Evolutionary conservation across 176 grass and related monocot species (phyloP).

Genomic region (Oryza punctata): DNA sequence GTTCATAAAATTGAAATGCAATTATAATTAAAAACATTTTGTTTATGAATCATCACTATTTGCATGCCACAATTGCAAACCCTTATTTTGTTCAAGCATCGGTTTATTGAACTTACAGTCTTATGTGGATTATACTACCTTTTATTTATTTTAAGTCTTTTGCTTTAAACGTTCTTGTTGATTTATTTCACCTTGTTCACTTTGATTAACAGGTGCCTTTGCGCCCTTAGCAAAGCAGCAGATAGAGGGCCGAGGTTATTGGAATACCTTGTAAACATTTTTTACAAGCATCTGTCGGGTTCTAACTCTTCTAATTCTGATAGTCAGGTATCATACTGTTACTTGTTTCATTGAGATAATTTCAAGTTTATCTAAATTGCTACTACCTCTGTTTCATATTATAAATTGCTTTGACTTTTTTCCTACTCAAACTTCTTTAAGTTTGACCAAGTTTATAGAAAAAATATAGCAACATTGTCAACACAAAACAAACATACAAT

Average conservation of each 20-base stretch:
- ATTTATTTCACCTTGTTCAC: conserved; percentile 29
- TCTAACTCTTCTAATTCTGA: conserved; percentile 67
- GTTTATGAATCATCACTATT: conserved; percentile 13
- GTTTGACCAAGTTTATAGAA: too few relatives aligned
- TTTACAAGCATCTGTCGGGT: conserved; percentile 86
- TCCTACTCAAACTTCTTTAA: too few relatives aligned
- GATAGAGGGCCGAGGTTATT: conserved; percentile 77
- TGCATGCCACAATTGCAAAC: background rate
- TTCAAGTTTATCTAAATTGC: conserved; percentile 27
- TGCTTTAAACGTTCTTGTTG: conserved; percentile 20
- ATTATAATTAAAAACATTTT: background rate
- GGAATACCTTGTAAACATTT: conserved; percentile 81
- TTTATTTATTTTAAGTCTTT: background rate
- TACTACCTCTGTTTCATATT: background rate
- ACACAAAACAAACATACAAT: too few relatives aligned
- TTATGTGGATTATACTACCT: conserved; percentile 5
- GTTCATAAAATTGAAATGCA: background rate
- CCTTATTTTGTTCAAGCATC: conserved; percentile 20
- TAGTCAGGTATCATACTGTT: conserved; percentile 65
- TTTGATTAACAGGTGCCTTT: conserved; percentile 77
- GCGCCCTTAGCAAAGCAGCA: conserved; percentile 81
- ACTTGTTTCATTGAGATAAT: conserved; percentile 26
- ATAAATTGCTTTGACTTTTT: too few relatives aligned
- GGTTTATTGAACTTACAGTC: conserved; percentile 1
- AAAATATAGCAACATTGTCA: too few relatives aligned